Percentiles rank a stretch among this genome's conserved stretches.
phyloP scores from a whole-genome alignment of 495 filamentous ascomycete genomes.

The Penicillium soppii region DNA sequence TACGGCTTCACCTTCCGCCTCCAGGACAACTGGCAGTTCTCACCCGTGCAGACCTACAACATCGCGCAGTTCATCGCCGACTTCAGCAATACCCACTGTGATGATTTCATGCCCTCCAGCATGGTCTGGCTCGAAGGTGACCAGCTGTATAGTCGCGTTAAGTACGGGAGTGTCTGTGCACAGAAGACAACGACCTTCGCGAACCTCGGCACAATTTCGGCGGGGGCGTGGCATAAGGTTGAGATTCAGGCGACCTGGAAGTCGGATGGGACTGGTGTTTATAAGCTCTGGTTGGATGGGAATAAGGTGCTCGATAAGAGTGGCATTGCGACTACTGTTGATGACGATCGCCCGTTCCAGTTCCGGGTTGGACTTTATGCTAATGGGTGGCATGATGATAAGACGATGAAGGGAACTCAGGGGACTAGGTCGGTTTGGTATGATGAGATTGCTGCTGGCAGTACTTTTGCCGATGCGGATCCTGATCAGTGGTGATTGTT shows the following conservation, averaged over 20 bases:
- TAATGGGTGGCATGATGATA: slow-evolving; percentile 55
- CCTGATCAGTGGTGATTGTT: slow-evolving; percentile 4
- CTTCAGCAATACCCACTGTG: slow-evolving; percentile 47
- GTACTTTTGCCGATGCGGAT: slow-evolving; percentile 48
- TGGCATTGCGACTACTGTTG: slow-evolving; percentile 45
- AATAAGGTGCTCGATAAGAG: slow-evolving; percentile 44
- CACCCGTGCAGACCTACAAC: slow-evolving; percentile 49
- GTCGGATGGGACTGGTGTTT: slow-evolving; percentile 45
- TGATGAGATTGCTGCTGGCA: slow-evolving; percentile 52
- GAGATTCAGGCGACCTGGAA: slow-evolving; percentile 51
- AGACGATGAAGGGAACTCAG: slow-evolving; percentile 43
- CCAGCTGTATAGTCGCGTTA: slow-evolving; percentile 47
- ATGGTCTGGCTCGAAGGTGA: slow-evolving; percentile 53
- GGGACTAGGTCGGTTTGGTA: slow-evolving; percentile 52
- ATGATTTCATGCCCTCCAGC: slow-evolving; percentile 52
- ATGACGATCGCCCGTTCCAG: slow-evolving; percentile 46
- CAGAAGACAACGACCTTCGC: slow-evolving; percentile 33
- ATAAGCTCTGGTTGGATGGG: slow-evolving; percentile 53
- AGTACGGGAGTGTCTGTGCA: slow-evolving; percentile 42
- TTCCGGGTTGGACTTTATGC: slow-evolving; percentile 57
- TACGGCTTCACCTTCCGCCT: slow-evolving; percentile 59
- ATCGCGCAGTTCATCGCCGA: slow-evolving; percentile 58
- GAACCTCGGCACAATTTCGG: slow-evolving; percentile 37
- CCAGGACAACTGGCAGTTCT: slow-evolving; percentile 48
- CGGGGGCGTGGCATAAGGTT: slow-evolving; percentile 51